A percentile compares a stretch with the other conserved stretches of the same genome.
These are phyloP conservation scores for Neofusicoccum umdonicola DNA, from an alignment of 2,329 filamentous ascomycete species.

Conservation along the genomic window DNA sequence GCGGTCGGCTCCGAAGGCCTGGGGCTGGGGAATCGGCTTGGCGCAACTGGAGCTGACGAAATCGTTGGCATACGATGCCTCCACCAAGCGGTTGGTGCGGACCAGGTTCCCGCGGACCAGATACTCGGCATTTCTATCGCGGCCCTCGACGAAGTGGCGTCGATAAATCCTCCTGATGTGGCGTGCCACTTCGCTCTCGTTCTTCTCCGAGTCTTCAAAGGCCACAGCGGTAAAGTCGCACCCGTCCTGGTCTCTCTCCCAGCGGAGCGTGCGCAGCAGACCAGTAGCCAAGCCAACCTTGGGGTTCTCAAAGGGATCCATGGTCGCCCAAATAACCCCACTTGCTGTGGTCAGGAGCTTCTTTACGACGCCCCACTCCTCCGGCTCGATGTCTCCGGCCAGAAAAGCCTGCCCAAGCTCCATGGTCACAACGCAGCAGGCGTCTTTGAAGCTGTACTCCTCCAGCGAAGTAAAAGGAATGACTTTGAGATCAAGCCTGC, in stretches of 20 bases:
- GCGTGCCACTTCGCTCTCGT: conserved; percentile 5
- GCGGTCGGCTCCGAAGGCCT: background rate
- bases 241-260: background rate
- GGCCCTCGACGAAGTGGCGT: conserved; percentile 1
- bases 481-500: conserved; percentile 1
- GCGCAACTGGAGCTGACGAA: conserved; percentile 11
- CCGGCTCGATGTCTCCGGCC: background rate
- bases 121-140: conserved; percentile 3
- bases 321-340: conserved; percentile 12
- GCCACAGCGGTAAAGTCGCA: background rate
- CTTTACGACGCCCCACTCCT: background rate
- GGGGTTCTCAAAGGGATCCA: background rate
- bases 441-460: background rate
- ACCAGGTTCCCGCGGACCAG: conserved; percentile 3
- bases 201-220: conserved; percentile 7
- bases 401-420: background rate
- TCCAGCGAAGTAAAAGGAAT: background rate
- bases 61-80: conserved; percentile 4
- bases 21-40: background rate
- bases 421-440: background rate
- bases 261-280: conserved; percentile 11
- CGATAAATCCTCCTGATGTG: conserved; percentile 8
- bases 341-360: conserved; percentile 7
- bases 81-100: conserved; percentile 1
- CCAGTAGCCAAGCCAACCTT: conserved; percentile 11